Base-by-base conservation (phyloP, 106 monocot genomes). In the Phalaenopsis aphrodite region DNA sequence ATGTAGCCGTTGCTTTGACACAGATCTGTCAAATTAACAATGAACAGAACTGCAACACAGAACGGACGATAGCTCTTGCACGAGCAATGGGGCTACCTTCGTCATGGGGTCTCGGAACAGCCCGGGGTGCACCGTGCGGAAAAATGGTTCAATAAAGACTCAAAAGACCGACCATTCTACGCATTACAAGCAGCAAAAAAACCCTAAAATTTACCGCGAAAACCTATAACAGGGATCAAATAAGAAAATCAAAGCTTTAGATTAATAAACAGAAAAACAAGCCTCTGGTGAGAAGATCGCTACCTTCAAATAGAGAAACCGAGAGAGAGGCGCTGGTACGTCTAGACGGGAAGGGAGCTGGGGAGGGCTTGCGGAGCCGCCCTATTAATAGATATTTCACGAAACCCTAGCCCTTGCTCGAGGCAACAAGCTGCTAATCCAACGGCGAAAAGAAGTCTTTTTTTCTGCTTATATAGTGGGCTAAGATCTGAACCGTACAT, bases 11-110 rank as follows among this genome's bases (percentile, higher is more conserved):
- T 61, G 23, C 80, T 77, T 75, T 88, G 88, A 88, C 85, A 80
- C 88, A 88, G 82, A 88, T 82, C 85, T 74, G 55, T 78, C 81
- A 72, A 24, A 21, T 61, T 41, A 12, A 66, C 17, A 21, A 74
- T 46, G 37, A 82, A 16, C 77, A 14, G 79, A 82, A 41, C 88
- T 88, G 85, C 80, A 88, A 88, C 88, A 82, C 85, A 69, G 37
- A 12, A 52, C 52, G 23, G 64, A 24, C 64, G 64, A 24, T 23
- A 19, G 64, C 21, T 65, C n/a, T 65, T 6, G 64, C 64, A 65
- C 64, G 56, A 69, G 79, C 76, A 77, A 78, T 83, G 83, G 86
- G 86, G 83, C 86, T 66, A 8, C 64, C 64, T 21, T 65, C 64
- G 64, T 65, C 64, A 65, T 65, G 23, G 24, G 9, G 23, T 52